Conservation (phyloP, 805 yeast genomes). For the Pichia nakasei region DNA sequence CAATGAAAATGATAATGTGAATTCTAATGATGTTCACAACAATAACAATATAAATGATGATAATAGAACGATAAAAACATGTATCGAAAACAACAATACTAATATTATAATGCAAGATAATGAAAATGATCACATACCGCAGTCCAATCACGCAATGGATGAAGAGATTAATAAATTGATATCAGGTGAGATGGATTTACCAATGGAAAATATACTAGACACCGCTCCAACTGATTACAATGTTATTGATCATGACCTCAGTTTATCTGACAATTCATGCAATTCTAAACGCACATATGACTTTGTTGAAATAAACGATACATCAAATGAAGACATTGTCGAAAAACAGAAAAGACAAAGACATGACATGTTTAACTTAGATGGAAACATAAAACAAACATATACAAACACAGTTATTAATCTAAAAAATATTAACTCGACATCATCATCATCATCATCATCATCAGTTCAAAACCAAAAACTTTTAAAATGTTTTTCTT, state of each 20-base stretch:
- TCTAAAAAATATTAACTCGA: too few species aligned
- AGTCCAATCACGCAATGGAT: background rate
- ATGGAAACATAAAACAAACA: too few species aligned
- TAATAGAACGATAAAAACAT: background rate
- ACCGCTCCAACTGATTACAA: background rate
- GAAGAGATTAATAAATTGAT: constrained; percentile 3
- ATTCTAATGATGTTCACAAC: background rate
- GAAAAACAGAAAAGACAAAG: too few species aligned
- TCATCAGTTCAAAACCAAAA: constrained; percentile 10
- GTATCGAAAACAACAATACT: too few species aligned
- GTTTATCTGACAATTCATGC: too few species aligned
- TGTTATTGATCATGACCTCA: background rate
- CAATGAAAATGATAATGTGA: too few species aligned
- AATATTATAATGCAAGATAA: too few species aligned
- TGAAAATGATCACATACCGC: too few species aligned
- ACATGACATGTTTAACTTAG: too few species aligned
- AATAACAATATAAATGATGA: background rate
- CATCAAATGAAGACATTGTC: too few species aligned
- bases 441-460: background rate
- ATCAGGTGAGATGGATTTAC: background rate
- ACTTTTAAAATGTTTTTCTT: constrained; percentile 18
- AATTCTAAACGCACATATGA: background rate
- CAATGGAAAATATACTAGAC: background rate
- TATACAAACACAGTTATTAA: too few species aligned
- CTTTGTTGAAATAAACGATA: too few species aligned